phyloP scores from a whole-genome alignment of 2,329 filamentous ascomycete genomes.

The Fusarium globosum region DNA sequence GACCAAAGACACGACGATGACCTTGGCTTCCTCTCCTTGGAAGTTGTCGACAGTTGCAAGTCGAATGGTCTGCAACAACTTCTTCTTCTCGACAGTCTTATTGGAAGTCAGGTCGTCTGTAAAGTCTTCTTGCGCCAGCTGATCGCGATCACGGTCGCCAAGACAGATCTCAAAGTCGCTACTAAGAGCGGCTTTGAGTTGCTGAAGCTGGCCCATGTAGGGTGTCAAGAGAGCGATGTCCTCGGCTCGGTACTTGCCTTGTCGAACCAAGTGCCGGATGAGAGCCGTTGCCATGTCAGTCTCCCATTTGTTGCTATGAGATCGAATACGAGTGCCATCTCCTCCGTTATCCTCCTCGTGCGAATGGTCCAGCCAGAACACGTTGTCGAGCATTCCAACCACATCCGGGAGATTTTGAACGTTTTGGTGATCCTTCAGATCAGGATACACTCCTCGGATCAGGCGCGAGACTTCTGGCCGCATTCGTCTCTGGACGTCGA shows the following conservation, averaged over 20 bases:
- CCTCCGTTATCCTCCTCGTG: too few relatives aligned
- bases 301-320: too few relatives aligned
- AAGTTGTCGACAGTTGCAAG: not conserved
- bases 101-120: too few relatives aligned
- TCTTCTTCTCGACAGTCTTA: too few relatives aligned
- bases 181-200: not conserved
- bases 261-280: not conserved
- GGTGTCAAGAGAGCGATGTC: not conserved
- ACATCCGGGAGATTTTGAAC: not conserved
- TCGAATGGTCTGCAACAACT: too few relatives aligned
- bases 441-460: conserved; percentile 68
- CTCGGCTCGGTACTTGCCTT: not conserved
- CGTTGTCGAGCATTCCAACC: not conserved
- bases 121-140: too few relatives aligned
- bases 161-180: not conserved
- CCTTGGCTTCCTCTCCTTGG: not conserved
- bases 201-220: not conserved
- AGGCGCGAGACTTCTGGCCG: conserved; percentile 70
- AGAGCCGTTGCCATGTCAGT: too few relatives aligned
- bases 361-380: not conserved
- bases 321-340: too few relatives aligned
- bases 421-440: conserved; percentile 60
- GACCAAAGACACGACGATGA: accelerated
- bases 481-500: conserved; percentile 74
- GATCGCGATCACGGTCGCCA: too few relatives aligned